phyloP scores from a whole-genome alignment of 208 protist genomes.

The Entamoeba moshkovskii region DNA sequence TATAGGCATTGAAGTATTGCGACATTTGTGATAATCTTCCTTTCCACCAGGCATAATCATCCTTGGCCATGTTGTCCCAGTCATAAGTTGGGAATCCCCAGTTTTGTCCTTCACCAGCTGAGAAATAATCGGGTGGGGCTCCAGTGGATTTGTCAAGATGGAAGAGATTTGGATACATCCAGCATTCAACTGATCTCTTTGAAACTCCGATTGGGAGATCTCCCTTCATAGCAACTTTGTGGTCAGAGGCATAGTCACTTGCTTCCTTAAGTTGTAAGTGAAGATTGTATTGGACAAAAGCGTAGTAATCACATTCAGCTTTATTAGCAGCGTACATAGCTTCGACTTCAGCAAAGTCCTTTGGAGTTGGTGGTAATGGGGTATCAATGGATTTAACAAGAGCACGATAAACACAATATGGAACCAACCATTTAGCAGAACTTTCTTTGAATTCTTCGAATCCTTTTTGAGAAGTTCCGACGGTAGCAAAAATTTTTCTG shows the following conservation, averaged over 20 bases:
- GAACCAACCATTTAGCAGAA: background rate
- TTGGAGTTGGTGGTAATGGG: background rate
- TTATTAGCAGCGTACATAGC: background rate
- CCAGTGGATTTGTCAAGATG: conserved; percentile 39
- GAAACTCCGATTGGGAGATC: conserved; percentile 58
- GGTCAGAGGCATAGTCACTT: conserved; percentile 20
- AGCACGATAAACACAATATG: background rate
- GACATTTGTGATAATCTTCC: conserved; percentile 31
- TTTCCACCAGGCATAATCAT: conserved; percentile 42
- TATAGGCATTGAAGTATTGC: conserved; percentile 48
- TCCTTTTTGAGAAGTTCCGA: background rate
- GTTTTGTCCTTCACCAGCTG: conserved; percentile 48
- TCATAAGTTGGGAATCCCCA: conserved; percentile 63
- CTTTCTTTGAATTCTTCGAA: background rate
- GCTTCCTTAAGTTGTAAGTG: conserved; percentile 41
- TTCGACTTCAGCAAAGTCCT: background rate
- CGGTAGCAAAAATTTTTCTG: background rate
- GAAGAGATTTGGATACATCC: conserved; percentile 41
- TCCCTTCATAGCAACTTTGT: conserved; percentile 52
- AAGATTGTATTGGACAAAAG: conserved; percentile 47
- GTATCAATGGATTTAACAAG: background rate
- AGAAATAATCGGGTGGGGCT: conserved; percentile 53
- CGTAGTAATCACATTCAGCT: background rate
- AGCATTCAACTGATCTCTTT: conserved; percentile 38
- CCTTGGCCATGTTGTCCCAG: conserved; percentile 51